Conservation (phyloP, 148 eudicot species). For the Euryodendron excelsum region DNA sequence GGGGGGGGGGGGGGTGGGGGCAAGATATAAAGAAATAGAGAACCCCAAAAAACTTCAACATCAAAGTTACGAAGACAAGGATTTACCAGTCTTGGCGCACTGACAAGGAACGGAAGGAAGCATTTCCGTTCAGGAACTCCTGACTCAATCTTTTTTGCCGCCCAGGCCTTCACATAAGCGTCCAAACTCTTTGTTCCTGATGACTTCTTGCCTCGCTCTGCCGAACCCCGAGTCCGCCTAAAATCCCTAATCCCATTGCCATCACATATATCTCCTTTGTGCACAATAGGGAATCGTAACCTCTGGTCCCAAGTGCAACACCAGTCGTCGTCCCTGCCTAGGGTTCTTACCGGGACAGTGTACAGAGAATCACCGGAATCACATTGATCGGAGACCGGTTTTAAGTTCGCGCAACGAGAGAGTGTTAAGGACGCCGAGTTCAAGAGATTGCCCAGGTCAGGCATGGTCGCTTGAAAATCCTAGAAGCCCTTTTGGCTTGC, state of each 20-base stretch:
- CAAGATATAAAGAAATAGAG: no score
- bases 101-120: constrained; percentile 44
- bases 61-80: not conserved
- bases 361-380: constrained; percentile 5
- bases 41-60: not conserved
- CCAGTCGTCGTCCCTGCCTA: constrained; percentile 18
- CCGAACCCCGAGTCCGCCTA: constrained; percentile 16
- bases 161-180: constrained; percentile 42
- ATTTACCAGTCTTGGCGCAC: constrained; percentile 54
- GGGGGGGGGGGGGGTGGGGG: no score
- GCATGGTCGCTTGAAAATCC: constrained; percentile 27
- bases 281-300: constrained; percentile 7
- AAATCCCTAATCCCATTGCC: constrained; percentile 27
- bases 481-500: not conserved
- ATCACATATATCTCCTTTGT: constrained; percentile 1
- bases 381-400: constrained; percentile 19
- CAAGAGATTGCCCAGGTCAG: constrained; percentile 32
- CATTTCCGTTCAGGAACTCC: constrained; percentile 45
- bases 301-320: constrained; percentile 7
- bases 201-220: constrained; percentile 19
- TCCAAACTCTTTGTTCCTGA: constrained; percentile 30
- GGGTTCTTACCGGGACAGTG: constrained; percentile 34
- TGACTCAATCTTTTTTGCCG: constrained; percentile 28
- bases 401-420: constrained; percentile 18
- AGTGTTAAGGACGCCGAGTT: constrained; percentile 30